Base-by-base conservation (phyloP, 352 stramenopile genomes). In the Pythium volutum region DNA sequence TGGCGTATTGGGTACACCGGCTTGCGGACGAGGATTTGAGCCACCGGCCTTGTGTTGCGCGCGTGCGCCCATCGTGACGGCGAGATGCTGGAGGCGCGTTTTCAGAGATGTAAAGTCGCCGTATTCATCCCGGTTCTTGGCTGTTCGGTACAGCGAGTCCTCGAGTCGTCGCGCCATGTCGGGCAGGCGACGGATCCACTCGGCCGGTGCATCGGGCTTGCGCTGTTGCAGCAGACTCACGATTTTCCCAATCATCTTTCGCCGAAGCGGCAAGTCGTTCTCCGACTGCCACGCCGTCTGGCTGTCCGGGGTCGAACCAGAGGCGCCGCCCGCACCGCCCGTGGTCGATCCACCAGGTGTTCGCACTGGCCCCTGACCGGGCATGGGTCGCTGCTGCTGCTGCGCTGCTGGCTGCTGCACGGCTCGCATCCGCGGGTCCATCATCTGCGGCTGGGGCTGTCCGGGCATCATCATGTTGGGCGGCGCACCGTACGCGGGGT, bases 101-200 rank as follows among this genome's bases (percentile, higher is more conserved):
- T 99, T 99, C 15, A 99, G 64, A 1, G 96, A 99, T 9, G 76
- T 86, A 52, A 95, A 96, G 69, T 99, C 93, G 49, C 96, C 97
- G 63, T 99, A 99, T 56, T 98, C 95, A 36, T 98, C 93, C 42
- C 97, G 74, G 72, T 94, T 77, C 77, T 96, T 80, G 62, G 97
- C 73, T 57, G 90, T 94, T 43, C 88, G 84, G 74, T 99, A 99
- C 47, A 99, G 74, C 47, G 95, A 98, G 65, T 99, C 96, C 70
- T 99, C 97, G 23, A 99, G 79, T 48, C 96, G 87, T 48, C 97
- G 95, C 8, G 97, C 97, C 97, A 99, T 99, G 69, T 99, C 95
- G 5, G 96, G 96, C 27, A 99, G 75, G 64, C 98, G 97, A 47
- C 97, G 90, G 58, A 99, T 93, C 96, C 97, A 99, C 74, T 99